Conservation (phyloP, 345 rosid genomes). For the Cardamine occulta region DNA sequence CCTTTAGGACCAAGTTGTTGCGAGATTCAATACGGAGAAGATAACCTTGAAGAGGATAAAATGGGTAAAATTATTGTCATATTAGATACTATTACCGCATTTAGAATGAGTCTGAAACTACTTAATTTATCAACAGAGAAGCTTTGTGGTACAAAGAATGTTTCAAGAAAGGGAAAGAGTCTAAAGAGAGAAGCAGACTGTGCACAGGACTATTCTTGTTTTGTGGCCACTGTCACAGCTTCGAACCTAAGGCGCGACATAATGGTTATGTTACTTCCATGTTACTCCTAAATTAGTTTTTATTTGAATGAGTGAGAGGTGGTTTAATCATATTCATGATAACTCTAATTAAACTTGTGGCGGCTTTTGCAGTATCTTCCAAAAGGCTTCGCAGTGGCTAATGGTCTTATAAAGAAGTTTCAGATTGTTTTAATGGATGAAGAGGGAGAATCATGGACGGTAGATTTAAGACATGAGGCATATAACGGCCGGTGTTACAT, state of each 20-base stretch:
- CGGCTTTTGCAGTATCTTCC: constrained; percentile 28
- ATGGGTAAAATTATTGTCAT: not conserved
- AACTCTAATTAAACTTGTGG: not conserved
- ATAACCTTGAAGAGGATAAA: constrained; percentile 4
- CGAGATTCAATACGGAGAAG: constrained; percentile 23
- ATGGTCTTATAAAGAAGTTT: constrained; percentile 7
- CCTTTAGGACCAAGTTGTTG: constrained; percentile 38
- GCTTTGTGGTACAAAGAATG: constrained; percentile 2
- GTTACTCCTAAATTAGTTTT: not conserved
- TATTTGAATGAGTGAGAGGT: not conserved
- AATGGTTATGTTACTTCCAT: constrained; percentile 31
- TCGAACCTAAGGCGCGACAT: constrained; percentile 18
- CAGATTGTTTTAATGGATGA: constrained; percentile 26
- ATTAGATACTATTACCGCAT: not conserved
- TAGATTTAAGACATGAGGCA: not conserved
- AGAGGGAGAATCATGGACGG: constrained; percentile 11
- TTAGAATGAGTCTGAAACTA: not conserved
- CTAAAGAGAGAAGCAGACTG: constrained; percentile 2
- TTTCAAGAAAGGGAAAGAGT: constrained; percentile 13
- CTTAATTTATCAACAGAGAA: constrained; percentile 3
- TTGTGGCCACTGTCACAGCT: constrained; percentile 4
- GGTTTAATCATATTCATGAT: not conserved
- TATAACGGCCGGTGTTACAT: constrained; percentile 2
- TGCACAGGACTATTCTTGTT: constrained; percentile 16
- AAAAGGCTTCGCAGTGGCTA: not conserved